Base-by-base conservation (phyloP, 495 filamentous ascomycete genomes). In the Mytilinidion resinicola region DNA sequence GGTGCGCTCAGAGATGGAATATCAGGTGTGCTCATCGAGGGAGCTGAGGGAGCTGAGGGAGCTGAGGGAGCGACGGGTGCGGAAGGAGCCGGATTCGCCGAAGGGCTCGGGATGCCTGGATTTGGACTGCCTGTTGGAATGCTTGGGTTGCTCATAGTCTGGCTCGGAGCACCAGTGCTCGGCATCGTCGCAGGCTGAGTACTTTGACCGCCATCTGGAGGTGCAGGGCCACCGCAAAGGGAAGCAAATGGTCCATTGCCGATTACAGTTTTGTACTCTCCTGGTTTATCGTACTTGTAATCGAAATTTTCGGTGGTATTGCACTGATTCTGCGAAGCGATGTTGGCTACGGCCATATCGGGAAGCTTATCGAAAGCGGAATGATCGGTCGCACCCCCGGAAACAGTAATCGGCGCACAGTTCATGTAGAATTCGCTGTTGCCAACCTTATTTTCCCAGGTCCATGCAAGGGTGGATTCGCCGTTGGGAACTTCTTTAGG, bases 381-480 rank as follows among this genome's bases (percentile, higher is more conserved):
- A 1, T 44, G 49, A 19, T 70, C 62, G 14, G 59, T 60, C 4
- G 61, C 44, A 35, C 80, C 74, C 21, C 75, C 73, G 15, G 70
- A 76, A 59, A 85, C 76, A 17, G 71, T 76, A 50, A 81, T 70
- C 6, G 77, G 71, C 0, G 80, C 79, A 56, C 81, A 85, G 66
- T 80, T 81, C 77, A 82, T 81, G 67, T 83, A 85, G 74, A 85
- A 81, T 63, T 84, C 81, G 11, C 75, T 74, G 56, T 82, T 79
- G 0, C 82, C 82, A 0, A 76, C 42, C 19, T 77, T 68, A 55
- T 82, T 83, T 66, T 81, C 78, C 83, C 84, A 86, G 0, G 77
- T 78, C 82, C 81, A 85, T 0, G 79, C 76, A 44, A 86, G 38
- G 0, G 69, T 64, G 8, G 65, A 19, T 44, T 78, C 73, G 9